Evolutionary conservation across 2,329 filamentous ascomycete genomes (phyloP), one percentile per base, ranked within the genome.

Genomic region (Bertia moriformis): DNA sequence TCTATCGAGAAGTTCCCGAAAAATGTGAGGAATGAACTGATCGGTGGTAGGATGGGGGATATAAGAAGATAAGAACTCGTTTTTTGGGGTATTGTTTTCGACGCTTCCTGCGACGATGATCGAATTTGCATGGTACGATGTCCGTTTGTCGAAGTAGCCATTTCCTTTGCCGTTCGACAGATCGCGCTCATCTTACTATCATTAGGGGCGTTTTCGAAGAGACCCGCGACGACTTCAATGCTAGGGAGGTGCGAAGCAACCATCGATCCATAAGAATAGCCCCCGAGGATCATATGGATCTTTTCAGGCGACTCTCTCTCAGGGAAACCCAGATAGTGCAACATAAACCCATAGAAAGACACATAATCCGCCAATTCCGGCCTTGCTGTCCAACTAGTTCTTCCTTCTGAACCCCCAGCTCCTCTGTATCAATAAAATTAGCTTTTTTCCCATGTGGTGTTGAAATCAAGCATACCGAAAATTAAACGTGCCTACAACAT

Each of bases 231-330:
- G 0, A 65, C 57, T 10, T 63, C 54, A 24, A 79, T 58, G 0
- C 75, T 65, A 0, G 86, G 84, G 0, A 93, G 67, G 41, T 80
- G 75, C 1, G 72, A 76, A 2, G 85, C 77, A 29, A 96, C 73
- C 51, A 94, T 71, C 3, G 86, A 84, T 33, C 91, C 91, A 55
- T 95, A 95, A 0, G 87, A 94, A 55, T 95, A 95, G 12, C 88
- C 88, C 2, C 72, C 80, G 4, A 91, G 63, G 4, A 94, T 49
- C 2, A 78, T 51, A 37, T 65, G 40, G 2, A 57, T 59, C 2
- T 45, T 47, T 3, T n/a, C 24, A 29, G 24, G n/a, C n/a, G 24
- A 10, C n/a, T n/a, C n/a, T n/a, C n/a, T n/a, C n/a, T n/a, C n/a
- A n/a, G n/a, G n/a, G n/a, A n/a, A n/a, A n/a, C 24, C 24, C 30